Conservation (phyloP, 768 basidiomycete genomes). For the Agaricus subrufescens region DNA sequence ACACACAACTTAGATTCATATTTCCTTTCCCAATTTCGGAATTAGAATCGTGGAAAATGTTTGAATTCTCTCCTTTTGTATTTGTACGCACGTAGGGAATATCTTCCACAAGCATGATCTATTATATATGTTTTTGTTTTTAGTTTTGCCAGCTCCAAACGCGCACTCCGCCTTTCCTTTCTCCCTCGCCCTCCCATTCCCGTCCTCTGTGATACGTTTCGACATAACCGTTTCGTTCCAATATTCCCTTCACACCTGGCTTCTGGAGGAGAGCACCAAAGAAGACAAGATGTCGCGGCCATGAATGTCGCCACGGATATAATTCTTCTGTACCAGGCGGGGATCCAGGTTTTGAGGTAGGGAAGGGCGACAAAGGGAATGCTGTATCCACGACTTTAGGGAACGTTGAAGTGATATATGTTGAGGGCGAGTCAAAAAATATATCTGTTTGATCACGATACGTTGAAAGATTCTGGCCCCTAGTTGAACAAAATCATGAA, state of each 20-base stretch:
- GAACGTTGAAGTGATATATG: conserved; percentile 66
- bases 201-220: conserved; percentile 63
- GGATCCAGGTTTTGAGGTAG: conserved; percentile 46
- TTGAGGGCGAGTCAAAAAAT: conserved; percentile 70
- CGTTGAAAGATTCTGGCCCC: conserved; percentile 43
- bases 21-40: not conserved
- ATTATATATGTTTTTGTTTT: not conserved
- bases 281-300: conserved; percentile 79
- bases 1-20: not conserved
- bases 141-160: conserved; percentile 53
- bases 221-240: conserved; percentile 54
- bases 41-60: not conserved
- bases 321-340: conserved; percentile 15
- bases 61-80: too few species aligned
- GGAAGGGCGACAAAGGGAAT: conserved; percentile 63
- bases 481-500: conserved; percentile 16
- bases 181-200: conserved; percentile 72
- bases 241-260: conserved; percentile 38
- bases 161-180: conserved; percentile 62
- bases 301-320: conserved; percentile 63
- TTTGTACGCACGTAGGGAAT: too few species aligned
- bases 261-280: conserved; percentile 74
- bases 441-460: conserved; percentile 81
- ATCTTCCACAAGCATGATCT: too few species aligned
- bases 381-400: conserved; percentile 53